Base-by-base conservation (phyloP, 257 asterid genomes). In the Eucommia ulmoides region DNA sequence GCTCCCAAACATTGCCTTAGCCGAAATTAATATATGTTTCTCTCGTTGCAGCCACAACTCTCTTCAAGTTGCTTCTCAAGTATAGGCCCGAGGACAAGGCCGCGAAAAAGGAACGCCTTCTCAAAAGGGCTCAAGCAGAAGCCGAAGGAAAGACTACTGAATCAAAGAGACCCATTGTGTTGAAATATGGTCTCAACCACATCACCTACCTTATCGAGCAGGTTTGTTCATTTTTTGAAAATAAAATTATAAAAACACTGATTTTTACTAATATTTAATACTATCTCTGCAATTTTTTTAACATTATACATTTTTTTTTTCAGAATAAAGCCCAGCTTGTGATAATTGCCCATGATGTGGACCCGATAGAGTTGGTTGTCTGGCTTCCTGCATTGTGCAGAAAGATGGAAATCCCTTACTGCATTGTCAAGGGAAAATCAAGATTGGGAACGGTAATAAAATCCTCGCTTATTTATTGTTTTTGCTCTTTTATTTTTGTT, bases 321-420 rank as follows among this genome's bases (percentile, higher is more conserved):
- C 75, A 78, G 86, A 74, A 78, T 65, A 78, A 78, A 22, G 86
- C 86, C 4, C 86, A 78, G 25, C 21, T 78, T 23, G 86, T 78
- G 8, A 82, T 78, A 16, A 74, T 78, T 7, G 86, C 82, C 10
- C 86, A 78, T 41, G 86, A 78, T 57, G 86, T 78, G 0, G 86
- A 78, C 46, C 86, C 86, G 0, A 78, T 78, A 21, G 86, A 78
- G 58, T 15, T 78, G 67, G 86, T 78, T 21, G 82, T 78, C 8
- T 78, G 85, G 85, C 82, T 78, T 14, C 82, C 85, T 5, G 79
- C 85, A 5, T 45, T 78, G 16, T 78, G 85, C 73, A 71, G 85
- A 66, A 78, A 78, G 23, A 71, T 78, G 85, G 85, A 78, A 35
- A 74, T 74, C 56, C 79, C 85, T 1, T 78, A 78, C 74, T 78